A percentile compares a stretch with the other conserved stretches of the same genome.
phyloP scores from a whole-genome alignment of 2,329 filamentous ascomycete genomes.

The Talaromyces sp. region DNA sequence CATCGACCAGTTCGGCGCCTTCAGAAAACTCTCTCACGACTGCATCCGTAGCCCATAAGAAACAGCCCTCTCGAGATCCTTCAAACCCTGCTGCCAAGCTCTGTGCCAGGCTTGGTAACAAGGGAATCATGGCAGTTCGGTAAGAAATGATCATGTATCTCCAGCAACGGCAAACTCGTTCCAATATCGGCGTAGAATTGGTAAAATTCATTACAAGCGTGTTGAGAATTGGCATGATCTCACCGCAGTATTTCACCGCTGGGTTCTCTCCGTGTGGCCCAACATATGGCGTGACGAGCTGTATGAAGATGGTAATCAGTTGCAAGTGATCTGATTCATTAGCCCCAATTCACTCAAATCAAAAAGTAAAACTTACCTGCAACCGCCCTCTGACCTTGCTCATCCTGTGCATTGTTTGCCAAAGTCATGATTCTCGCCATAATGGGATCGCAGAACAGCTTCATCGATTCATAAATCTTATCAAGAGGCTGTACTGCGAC shows the following conservation, averaged over 20 bases:
- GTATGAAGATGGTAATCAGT: constrained; percentile 85
- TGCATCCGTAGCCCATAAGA: constrained; percentile 96
- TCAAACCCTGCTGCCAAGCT: constrained; percentile 84
- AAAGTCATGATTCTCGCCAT: constrained; percentile 80
- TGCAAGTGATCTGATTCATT: constrained; percentile 71
- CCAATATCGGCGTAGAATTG: constrained; percentile 80
- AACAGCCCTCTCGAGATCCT: constrained; percentile 85
- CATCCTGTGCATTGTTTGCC: constrained; percentile 78
- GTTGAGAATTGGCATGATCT: constrained; percentile 83
- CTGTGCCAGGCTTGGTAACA: constrained; percentile 81
- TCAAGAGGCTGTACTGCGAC: constrained; percentile 78
- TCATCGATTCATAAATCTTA: constrained; percentile 79
- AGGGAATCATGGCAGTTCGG: constrained; percentile 78
- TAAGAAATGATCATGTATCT: constrained; percentile 96
- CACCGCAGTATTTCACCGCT: constrained; percentile 92
- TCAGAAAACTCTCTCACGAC: constrained; percentile 95
- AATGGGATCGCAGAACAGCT: constrained; percentile 89
- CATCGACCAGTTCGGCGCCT: constrained; percentile 78
- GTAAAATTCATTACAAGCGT: constrained; percentile 87
- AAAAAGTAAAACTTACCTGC: constrained; percentile 56
- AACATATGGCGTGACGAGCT: constrained; percentile 72
- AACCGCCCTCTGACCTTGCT: constrained; percentile 78
- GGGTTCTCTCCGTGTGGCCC: constrained; percentile 73
- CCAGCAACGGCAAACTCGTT: constrained; percentile 93
- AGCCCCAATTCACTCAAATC: not conserved